Conservation (phyloP, 352 stramenopile species). For the Pseudoperonospora humuli region DNA sequence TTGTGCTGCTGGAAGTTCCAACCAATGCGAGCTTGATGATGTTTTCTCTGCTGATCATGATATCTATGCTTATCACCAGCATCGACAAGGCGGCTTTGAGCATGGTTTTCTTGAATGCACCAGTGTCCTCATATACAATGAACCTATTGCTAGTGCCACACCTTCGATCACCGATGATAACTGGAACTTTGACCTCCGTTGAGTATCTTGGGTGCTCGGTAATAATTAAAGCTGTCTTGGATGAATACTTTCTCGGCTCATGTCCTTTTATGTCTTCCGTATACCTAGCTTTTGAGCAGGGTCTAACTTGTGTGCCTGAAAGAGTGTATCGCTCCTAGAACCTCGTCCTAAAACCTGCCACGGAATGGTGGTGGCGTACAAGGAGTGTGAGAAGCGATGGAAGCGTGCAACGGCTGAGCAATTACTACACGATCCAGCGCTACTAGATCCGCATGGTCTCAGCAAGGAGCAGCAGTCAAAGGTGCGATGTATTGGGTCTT, state of each 20-base stretch:
- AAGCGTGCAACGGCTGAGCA: slow-evolving; percentile 30
- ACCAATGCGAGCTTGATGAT: slow-evolving; percentile 53
- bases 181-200: too few species aligned
- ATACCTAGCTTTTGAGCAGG: too few species aligned
- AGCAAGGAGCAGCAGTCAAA: slow-evolving; percentile 19
- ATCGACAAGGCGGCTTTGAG: slow-evolving; percentile 69
- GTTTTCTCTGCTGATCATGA: slow-evolving; percentile 56
- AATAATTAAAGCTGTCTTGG: too few species aligned
- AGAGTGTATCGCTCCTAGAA: neutral
- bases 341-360: neutral
- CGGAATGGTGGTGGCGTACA: slow-evolving; percentile 32
- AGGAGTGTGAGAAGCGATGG: slow-evolving; percentile 71
- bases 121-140: slow-evolving; percentile 61
- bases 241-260: too few species aligned
- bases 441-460: slow-evolving; percentile 40
- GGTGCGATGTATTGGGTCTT: slow-evolving; percentile 33
- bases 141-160: slow-evolving; percentile 65
- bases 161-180: too few species aligned
- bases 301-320: too few species aligned
- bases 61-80: slow-evolving; percentile 71
- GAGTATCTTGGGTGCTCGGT: too few species aligned
- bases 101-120: slow-evolving; percentile 59
- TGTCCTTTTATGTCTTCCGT: too few species aligned
- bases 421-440: slow-evolving; percentile 17
- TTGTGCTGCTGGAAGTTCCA: slow-evolving; percentile 61